These are phyloP conservation scores for Mycena sanguinolenta DNA, from an alignment of 768 basidiomycete species.

Conservation along the genomic window DNA sequence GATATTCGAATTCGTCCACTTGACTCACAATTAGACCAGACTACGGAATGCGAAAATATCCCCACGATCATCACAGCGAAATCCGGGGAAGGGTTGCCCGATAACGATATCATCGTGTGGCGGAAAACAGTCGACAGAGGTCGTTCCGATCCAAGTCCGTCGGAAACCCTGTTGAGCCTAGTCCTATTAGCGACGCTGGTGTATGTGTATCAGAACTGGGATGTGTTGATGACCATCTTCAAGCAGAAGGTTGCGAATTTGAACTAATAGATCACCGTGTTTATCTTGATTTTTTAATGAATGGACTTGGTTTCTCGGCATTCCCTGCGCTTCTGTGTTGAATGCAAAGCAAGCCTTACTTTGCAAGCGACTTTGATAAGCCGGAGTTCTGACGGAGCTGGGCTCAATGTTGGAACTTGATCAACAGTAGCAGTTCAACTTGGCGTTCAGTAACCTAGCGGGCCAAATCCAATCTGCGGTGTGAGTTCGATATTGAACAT, in stretches of 20 bases:
- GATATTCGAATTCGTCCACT: neutral
- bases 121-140: neutral
- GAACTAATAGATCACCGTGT: neutral
- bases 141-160: neutral
- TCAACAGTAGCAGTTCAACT: too few relatives aligned
- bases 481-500: too few relatives aligned
- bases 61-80: conserved; percentile 6
- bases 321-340: too few relatives aligned
- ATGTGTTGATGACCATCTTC: neutral
- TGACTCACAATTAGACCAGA: neutral
- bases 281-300: neutral
- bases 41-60: neutral
- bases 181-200: neutral
- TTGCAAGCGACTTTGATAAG: too few relatives aligned
- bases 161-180: neutral
- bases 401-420: too few relatives aligned
- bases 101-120: conserved; percentile 7
- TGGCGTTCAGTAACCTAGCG: too few relatives aligned
- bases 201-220: conserved; percentile 9
- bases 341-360: too few relatives aligned
- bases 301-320: too few relatives aligned
- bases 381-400: too few relatives aligned
- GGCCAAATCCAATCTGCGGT: too few relatives aligned
- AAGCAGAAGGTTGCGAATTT: conserved; percentile 1
- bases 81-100: neutral